Base-by-base conservation (phyloP, 305 asterid genomes). In the Lippia alba region DNA sequence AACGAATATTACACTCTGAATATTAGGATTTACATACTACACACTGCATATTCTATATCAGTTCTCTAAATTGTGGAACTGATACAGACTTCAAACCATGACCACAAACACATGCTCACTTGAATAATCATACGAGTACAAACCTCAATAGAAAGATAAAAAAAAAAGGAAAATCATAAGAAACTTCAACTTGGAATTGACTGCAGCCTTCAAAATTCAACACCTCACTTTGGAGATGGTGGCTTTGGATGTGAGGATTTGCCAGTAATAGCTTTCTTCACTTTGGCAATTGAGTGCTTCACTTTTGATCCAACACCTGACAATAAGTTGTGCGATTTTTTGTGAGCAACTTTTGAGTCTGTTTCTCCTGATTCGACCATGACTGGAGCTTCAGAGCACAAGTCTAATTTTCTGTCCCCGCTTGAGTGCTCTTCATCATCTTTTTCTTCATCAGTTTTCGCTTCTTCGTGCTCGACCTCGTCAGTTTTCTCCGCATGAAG, bases 301-400 rank as follows among this genome's bases (percentile, higher is more conserved):
- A 92, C 89, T 67, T 91, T 92, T 10, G 98, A 91, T 66, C 97
- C 96, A 19, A 94, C 96, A 2, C 97, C 96, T 45, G 96, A 89
- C 48, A 94, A 83, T 68, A 91, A 78, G 81, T 79, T 85, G 70
- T 91, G 96, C 55, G 94, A 83, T 84, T 94, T 94, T 79, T 89
- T 94, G 17, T 71, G 89, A 70, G 87, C 58, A 73, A 76, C 83
- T 80, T 86, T 89, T 33, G 69, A 79, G 18, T 83, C 89, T 39
- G 77, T 80, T 33, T 85, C 92, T 70, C 78, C 85, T 24, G 75
- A 79, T 30, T 87, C 89, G 55, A 88, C 96, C 64, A 81, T 74
- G 65, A 88, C 90, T 7, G 87, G 92, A 70, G 81, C 81, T 64
- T 87, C 96, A n/a, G 83, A 78, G 30, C 81, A 66, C 50, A 71